These are phyloP conservation scores for Blastocystis sp. DNA, from an alignment of 352 stramenopile genomes.

Conservation along the genomic window DNA sequence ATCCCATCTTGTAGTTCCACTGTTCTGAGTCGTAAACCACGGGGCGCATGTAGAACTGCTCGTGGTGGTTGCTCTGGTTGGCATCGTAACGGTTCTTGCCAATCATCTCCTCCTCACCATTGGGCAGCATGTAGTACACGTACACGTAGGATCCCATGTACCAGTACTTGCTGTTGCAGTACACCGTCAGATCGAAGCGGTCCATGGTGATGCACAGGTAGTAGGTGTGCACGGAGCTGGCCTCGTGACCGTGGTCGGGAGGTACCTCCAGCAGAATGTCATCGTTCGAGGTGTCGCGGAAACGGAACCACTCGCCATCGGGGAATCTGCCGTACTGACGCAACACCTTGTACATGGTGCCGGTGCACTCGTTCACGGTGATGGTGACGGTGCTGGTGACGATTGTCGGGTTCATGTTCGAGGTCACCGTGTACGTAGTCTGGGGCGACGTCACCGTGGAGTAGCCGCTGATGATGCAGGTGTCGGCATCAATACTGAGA, in stretches of 20 bases:
- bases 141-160: neutral
- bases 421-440: constrained; percentile 6
- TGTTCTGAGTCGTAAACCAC: neutral
- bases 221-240: neutral
- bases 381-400: neutral
- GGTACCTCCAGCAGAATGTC: neutral
- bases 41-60: neutral
- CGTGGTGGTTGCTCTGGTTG: neutral
- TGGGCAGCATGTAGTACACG: neutral
- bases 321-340: neutral
- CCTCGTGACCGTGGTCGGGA: neutral
- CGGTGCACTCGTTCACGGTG: neutral
- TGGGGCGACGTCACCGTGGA: neutral
- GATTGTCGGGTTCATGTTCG: neutral
- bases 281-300: neutral
- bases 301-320: neutral
- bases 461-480: neutral
- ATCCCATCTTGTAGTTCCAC: constrained; percentile 29
- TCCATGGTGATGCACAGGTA: neutral
- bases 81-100: neutral
- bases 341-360: neutral
- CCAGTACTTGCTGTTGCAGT: neutral
- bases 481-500: neutral
- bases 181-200: neutral
- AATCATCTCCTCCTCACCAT: neutral